These are phyloP conservation scores for Podospora tetraspora DNA, from an alignment of 495 filamentous ascomycete species.

Conservation along the genomic window DNA sequence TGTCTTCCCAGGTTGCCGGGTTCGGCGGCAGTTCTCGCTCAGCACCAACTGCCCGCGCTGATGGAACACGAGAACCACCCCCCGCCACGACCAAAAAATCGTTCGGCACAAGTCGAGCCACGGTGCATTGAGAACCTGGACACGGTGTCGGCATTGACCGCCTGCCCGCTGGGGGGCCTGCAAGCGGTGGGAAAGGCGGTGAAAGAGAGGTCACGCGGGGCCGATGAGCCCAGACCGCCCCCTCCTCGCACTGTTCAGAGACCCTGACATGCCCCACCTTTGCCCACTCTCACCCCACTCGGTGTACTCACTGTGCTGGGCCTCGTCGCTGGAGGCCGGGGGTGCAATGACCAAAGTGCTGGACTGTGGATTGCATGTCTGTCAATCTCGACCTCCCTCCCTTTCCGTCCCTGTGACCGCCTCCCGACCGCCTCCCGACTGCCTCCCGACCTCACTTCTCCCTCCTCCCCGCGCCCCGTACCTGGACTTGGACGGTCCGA, in stretches of 20 bases:
- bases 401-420: constrained; percentile 19
- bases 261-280: constrained; percentile 10
- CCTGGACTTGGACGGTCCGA: constrained; percentile 1
- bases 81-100: background rate
- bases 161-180: constrained; percentile 5
- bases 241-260: constrained; percentile 12
- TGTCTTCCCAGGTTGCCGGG: constrained; percentile 11
- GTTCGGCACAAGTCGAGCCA: background rate
- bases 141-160: background rate
- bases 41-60: background rate
- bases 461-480: background rate
- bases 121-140: background rate
- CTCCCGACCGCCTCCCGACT: constrained; percentile 5
- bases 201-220: constrained; percentile 18
- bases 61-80: constrained; percentile 2
- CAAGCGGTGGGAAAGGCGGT: background rate
- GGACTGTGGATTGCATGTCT: constrained; percentile 8
- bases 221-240: background rate
- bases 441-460: background rate
- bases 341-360: background rate
- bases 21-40: constrained; percentile 9
- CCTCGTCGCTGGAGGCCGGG: constrained; percentile 1
- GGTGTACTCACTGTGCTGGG: constrained; percentile 1
- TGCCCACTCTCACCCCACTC: constrained; percentile 24
- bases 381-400: constrained; percentile 14